Evolutionary conservation across 306 rosid species (phyloP), one percentile per base, ranked within the genome.

Genomic region (Prinsepia uniflora): DNA sequence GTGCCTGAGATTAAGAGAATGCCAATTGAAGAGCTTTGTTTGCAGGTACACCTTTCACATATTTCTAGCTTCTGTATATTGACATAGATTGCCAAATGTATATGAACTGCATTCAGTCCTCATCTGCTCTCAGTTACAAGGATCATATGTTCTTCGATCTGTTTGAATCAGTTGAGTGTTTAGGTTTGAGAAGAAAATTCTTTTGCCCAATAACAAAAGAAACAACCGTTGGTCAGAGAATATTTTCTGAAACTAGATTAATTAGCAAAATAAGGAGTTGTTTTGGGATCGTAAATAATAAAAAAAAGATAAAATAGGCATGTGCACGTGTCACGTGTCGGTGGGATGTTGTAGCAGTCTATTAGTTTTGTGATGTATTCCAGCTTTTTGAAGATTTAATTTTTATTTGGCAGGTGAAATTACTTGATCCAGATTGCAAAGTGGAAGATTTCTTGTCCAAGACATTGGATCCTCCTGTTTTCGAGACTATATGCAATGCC

Each of bases 1-100:
- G 80, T 87, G 84, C 99, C 99, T 58, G 99, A 94, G 87, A 81
- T 94, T 63, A 87, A 74, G 90, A 91, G 99, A 86, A 87, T 89
- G 81, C 96, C 99, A 19, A 81, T 95, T 58, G 99, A 95, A 82
- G 99, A 89, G 80, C 82, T 91, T 58, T 94, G 99, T 77, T 81
- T 94, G 67, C 99, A 94, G 99, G 99, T 94, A 78, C 71, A 63
- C 59, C 44, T 73, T 79, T 75, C 77, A 52, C 12, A 65, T 71
- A 20, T 72, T 50, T 48, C 71, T 14, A 24, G 15, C 3, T n/a
- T 41, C 48, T 48, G 44, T 40, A 41, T 49, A 17, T 19, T 65
- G 34, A 48, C 18, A 22, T 11, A 48, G 72, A 56, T 20, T 30
- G 20, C 63, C 8, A 11, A n/a, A 6, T 36, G 7, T 36, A 0